A percentile compares a stretch with the other conserved stretches of the same genome.
phyloP scores from a whole-genome alignment of 176 grass and related monocot species.

The Oropetium thomaeum region DNA sequence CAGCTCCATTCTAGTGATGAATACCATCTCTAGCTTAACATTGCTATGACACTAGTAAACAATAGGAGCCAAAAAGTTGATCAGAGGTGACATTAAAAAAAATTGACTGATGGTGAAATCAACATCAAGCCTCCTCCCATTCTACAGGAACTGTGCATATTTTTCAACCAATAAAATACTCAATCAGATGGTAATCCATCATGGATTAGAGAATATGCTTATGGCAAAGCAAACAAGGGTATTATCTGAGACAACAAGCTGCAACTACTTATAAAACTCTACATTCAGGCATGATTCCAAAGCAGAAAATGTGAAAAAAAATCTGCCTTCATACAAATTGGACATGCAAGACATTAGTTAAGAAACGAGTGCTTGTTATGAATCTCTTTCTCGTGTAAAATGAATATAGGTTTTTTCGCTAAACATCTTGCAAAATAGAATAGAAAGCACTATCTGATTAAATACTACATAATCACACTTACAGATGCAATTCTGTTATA shows the following conservation, averaged over 20 bases:
- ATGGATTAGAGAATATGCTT: not conserved
- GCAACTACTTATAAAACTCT: conserved; percentile 4
- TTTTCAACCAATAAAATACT: not conserved
- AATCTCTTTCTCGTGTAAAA: conserved; percentile 27
- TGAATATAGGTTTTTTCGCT: not conserved
- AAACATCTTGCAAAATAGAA: not conserved
- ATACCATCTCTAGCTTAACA: conserved; percentile 23
- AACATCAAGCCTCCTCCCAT: conserved; percentile 11
- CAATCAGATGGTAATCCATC: too few species aligned
- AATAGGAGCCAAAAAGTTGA: not conserved
- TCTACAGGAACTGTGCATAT: not conserved
- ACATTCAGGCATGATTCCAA: not conserved
- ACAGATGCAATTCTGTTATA: not conserved
- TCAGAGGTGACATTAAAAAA: not conserved
- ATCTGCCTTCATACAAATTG: not conserved
- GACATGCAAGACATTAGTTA: not conserved
- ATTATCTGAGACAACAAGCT: conserved; percentile 5
- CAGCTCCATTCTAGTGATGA: not conserved
- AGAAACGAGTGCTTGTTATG: not conserved
- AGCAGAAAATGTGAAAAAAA: not conserved
- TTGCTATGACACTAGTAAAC: not conserved
- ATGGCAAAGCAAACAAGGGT: too few species aligned
- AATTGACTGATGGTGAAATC: not conserved
- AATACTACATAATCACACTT: not conserved
- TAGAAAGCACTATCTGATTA: not conserved